Conservation (phyloP, 2,329 filamentous ascomycete species). For the Neofusicoccum umdonicola region DNA sequence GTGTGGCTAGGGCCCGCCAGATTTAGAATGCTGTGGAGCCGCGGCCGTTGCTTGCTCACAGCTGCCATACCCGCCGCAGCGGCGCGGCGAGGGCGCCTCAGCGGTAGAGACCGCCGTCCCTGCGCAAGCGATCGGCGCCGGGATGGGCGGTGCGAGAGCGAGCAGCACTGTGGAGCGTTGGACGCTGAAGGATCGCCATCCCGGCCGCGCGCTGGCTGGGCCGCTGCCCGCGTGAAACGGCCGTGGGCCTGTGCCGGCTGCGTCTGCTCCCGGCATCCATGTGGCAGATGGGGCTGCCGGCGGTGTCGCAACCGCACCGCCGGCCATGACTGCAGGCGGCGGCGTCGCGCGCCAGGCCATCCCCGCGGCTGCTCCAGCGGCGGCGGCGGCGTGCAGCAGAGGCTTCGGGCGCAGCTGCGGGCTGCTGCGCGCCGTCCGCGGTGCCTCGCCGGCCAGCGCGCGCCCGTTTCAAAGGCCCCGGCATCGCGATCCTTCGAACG, state of each 20-base stretch:
- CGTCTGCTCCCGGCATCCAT: neutral
- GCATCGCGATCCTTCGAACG: conserved; percentile 11
- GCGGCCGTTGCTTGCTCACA: conserved; percentile 6
- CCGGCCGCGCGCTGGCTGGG: neutral
- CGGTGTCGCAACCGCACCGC: neutral
- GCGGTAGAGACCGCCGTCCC: conserved; percentile 15
- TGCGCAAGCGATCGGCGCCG: conserved; percentile 13
- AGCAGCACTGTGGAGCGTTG: conserved; percentile 7
- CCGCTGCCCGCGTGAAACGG: conserved; percentile 6
- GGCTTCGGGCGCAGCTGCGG: neutral
- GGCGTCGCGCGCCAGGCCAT: neutral
- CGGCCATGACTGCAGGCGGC: neutral
- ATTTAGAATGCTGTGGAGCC: conserved; percentile 16
- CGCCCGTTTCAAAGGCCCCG: conserved; percentile 4
- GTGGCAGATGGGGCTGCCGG: neutral
- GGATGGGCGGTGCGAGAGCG: conserved; percentile 10
- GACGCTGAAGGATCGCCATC: conserved; percentile 7
- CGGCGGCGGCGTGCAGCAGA: neutral
- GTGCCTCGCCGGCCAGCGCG: neutral
- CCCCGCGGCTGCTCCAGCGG: neutral
- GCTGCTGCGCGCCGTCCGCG: conserved; percentile 2
- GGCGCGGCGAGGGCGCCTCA: conserved; percentile 11
- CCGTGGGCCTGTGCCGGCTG: too few relatives aligned
- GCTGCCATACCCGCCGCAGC: neutral
- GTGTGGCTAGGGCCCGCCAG: conserved; percentile 13